Evolutionary conservation across 1,284 basidiomycete species (phyloP).

Genomic region (Thelephora terrestris): DNA sequence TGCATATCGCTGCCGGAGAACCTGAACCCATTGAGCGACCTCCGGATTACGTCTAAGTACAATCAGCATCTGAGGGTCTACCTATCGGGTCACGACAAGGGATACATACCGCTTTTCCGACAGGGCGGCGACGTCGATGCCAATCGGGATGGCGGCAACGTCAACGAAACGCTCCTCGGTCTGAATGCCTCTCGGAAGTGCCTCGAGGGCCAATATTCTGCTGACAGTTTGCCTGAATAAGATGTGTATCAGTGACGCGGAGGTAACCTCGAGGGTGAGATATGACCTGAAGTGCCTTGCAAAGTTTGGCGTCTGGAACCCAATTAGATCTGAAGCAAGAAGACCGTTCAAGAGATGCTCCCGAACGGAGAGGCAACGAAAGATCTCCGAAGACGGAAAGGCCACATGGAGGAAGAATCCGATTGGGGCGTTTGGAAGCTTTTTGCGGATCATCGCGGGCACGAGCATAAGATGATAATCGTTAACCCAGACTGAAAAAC

Average conservation of each 20-base stretch:
- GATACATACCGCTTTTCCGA: constrained; percentile 52
- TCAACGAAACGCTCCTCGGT: constrained; percentile 61
- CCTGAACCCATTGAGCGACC: constrained; percentile 72
- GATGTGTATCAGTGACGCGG: not conserved
- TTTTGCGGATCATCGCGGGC: constrained; percentile 61
- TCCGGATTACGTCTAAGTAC: constrained; percentile 58
- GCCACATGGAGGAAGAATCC: constrained; percentile 88
- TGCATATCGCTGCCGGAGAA: constrained; percentile 67
- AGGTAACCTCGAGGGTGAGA: not conserved
- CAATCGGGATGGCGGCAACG: constrained; percentile 83
- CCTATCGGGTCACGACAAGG: constrained; percentile 1
- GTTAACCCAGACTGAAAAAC: constrained; percentile 52
- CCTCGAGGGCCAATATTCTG: constrained; percentile 72
- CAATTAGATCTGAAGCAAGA: constrained; percentile 64
- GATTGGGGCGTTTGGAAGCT: constrained; percentile 58
- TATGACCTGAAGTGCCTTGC: constrained; percentile 50
- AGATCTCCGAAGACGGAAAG: constrained; percentile 83
- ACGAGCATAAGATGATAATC: constrained; percentile 85
- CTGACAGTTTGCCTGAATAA: constrained; percentile 64
- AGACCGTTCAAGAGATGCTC: constrained; percentile 61
- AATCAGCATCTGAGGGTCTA: not conserved
- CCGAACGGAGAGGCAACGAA: constrained; percentile 70
- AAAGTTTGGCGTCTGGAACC: constrained; percentile 81
- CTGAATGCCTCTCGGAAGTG: constrained; percentile 77
- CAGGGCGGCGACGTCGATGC: constrained; percentile 71